Conservation (phyloP, 2,329 filamentous ascomycete genomes). For the Fusarium tanahbumbuense region DNA sequence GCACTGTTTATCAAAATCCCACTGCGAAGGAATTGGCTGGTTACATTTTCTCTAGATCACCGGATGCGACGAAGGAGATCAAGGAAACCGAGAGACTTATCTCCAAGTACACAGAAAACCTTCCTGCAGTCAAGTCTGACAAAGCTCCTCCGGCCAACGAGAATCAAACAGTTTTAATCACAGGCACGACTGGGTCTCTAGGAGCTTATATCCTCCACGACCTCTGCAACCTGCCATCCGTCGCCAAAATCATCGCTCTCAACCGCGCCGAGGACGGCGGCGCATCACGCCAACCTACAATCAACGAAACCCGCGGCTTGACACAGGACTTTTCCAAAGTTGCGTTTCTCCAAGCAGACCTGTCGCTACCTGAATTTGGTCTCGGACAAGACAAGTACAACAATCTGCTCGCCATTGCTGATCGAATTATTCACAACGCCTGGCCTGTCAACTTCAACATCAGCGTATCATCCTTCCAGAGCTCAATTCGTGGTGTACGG, state of each 20-base stretch:
- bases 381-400: not conserved
- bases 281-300: not conserved
- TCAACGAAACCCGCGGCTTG: not conserved
- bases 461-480: slow-evolving; percentile 4
- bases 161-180: not conserved
- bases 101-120: not conserved
- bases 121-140: fast-evolving
- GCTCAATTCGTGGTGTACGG: not conserved
- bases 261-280: not conserved
- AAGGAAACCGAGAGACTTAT: not conserved
- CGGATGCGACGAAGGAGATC: not conserved
- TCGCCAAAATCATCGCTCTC: not conserved
- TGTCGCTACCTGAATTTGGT: not conserved
- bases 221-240: not conserved
- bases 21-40: not conserved
- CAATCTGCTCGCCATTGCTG: not conserved
- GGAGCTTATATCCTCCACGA: slow-evolving; percentile 13
- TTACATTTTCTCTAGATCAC: not conserved
- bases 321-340: slow-evolving; percentile 3
- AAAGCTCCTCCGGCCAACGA: fast-evolving
- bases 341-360: not conserved
- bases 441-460: slow-evolving; percentile 27
- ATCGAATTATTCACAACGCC: slow-evolving; percentile 8
- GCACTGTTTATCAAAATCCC: not conserved
- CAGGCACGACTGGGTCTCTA: not conserved